A percentile compares a stretch with the other conserved stretches of the same genome.
Conservation (phyloP, 208 protist genomes). For the Trypanosoma rangeli region DNA sequence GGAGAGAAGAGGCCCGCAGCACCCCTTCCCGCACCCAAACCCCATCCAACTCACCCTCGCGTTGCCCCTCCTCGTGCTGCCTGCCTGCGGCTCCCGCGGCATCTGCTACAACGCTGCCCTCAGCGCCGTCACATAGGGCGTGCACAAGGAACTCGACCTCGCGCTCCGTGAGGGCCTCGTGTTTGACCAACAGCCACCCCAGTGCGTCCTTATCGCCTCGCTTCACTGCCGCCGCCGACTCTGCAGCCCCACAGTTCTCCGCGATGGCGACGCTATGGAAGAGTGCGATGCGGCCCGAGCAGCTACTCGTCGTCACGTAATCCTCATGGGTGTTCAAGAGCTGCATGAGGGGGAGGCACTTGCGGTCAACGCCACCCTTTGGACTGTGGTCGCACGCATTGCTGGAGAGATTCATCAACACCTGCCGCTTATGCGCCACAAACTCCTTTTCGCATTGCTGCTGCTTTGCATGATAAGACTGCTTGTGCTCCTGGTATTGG, state of each 20-base stretch:
- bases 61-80: conserved; percentile 1
- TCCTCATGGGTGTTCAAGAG: conserved; percentile 71
- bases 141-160: conserved; percentile 61
- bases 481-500: neutral
- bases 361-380: conserved; percentile 68
- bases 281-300: conserved; percentile 86
- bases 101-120: neutral
- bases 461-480: conserved; percentile 17
- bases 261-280: conserved; percentile 54
- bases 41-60: conserved; percentile 59
- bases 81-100: no score
- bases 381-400: conserved; percentile 80
- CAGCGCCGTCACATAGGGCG: conserved; percentile 47
- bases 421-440: conserved; percentile 61
- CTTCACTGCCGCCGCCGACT: conserved; percentile 37
- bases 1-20: conserved; percentile 20
- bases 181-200: conserved; percentile 84
- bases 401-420: conserved; percentile 52
- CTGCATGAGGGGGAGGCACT: conserved; percentile 73
- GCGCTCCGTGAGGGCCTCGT: conserved; percentile 56
- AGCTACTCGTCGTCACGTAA: conserved; percentile 90
- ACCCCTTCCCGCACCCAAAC: conserved; percentile 21
- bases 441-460: conserved; percentile 69
- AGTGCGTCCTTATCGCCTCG: conserved; percentile 65
- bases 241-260: conserved; percentile 8